Evolutionary conservation across 2,329 filamentous ascomycete genomes (phyloP).

Genomic region (Sclerotinia borealis): DNA sequence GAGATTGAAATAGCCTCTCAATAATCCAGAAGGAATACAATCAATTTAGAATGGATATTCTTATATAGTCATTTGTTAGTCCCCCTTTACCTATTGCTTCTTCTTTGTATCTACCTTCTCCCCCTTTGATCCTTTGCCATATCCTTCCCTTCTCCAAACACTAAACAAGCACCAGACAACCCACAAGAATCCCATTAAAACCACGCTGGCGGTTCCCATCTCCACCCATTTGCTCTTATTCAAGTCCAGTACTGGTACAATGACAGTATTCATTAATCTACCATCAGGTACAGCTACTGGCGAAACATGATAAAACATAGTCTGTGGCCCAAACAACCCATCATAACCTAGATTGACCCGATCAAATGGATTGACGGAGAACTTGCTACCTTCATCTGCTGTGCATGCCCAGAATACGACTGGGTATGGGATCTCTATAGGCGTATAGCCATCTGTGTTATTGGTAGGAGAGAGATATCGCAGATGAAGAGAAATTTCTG

Average conservation of each 20-base stretch:
- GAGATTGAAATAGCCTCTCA: neutral
- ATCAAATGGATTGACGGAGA: slow-evolving; percentile 78
- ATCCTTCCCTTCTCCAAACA: slow-evolving; percentile 26
- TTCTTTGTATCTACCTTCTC: slow-evolving; percentile 17
- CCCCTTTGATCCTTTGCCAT: slow-evolving; percentile 14
- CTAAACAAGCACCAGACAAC: slow-evolving; percentile 44
- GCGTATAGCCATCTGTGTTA: slow-evolving; percentile 43
- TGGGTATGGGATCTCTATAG: slow-evolving; percentile 67
- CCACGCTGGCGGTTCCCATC: slow-evolving; percentile 50
- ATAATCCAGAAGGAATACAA: neutral
- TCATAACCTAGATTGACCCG: slow-evolving; percentile 81
- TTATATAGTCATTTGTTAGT: neutral
- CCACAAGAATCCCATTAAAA: slow-evolving; percentile 64
- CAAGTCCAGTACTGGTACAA: slow-evolving; percentile 60
- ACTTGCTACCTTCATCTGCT: slow-evolving; percentile 58
- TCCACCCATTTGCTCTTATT: slow-evolving; percentile 43
- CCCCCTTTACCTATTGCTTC: slow-evolving; percentile 15
- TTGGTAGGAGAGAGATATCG: slow-evolving; percentile 66
- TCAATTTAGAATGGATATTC: neutral
- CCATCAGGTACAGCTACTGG: slow-evolving; percentile 34
- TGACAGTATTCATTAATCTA: slow-evolving; percentile 47
- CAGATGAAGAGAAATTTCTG: slow-evolving; percentile 74
- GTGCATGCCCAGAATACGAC: slow-evolving; percentile 87
- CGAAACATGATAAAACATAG: slow-evolving; percentile 75
- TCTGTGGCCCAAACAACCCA: slow-evolving; percentile 65